Base-by-base conservation (phyloP, 2,329 filamentous ascomycete genomes). In the Aspergillus tanneri region DNA sequence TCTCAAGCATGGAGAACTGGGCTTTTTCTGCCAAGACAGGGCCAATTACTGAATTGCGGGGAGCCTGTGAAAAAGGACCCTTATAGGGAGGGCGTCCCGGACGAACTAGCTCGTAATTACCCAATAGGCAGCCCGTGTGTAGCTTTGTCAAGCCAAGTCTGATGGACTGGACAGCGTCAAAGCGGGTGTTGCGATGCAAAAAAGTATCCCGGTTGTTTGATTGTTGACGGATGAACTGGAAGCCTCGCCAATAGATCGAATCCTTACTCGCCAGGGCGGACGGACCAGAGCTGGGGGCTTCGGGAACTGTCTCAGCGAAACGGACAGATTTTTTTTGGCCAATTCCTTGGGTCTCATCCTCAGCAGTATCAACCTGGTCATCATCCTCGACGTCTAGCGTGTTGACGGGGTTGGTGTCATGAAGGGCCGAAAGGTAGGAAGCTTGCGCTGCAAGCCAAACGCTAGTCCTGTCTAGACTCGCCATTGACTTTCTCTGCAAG, bases 241-340 rank as follows among this genome's bases (percentile, higher is more conserved):
- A 96, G 8, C 90, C 90, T 52, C 88, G 86, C 72, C 90, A 92
- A 70, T 96, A 96, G 4, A 91, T 87, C 3, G 86, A 85, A 62
- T 93, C 88, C 63, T 81, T 84, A 69, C 70, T 78, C 73, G 46
- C 78, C 72, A 60, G 54, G 24, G 53, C 49, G 24, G 62, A 61
- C 28, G 75, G 71, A 12, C 48, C 47, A 35, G 65, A 50, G 65
- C 72, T 58, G 68, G 69, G 32, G 70, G 71, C 45, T 73, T 70
- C 62, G 3, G 69, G 61, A 14, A 70, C 53, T 4, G 57, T 55
- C 25, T 71, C 66, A 2, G 59, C 57, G 38, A 69, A 65, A 9
- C 62, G 61, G 16, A 67, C 63, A 9, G 62, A 61, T 40, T 62
- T 67, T 38, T 63, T 65, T 10, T 60, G 52, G 19, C 18, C 43